Evolutionary conservation across 371 early-diverging fungal species (phyloP), one percentile per base, ranked within the genome.

Genomic region (Synchytrium microbalum): DNA sequence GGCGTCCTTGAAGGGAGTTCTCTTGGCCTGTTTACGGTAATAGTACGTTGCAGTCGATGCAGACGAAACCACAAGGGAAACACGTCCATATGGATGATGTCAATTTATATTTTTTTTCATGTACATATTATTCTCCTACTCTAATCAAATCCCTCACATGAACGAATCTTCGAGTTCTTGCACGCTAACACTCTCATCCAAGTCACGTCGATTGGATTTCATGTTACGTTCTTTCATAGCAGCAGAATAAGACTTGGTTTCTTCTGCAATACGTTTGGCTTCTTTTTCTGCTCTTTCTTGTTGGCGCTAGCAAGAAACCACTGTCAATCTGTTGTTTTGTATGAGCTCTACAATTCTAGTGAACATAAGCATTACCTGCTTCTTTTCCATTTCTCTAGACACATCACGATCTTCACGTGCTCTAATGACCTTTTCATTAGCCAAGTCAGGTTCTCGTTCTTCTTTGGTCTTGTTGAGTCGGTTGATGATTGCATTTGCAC

Each of bases 391-490:
- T 59, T 73, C 66, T 64, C 83, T 69, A 23, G 75, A 72, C 38
- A 68, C 71, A 32, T 68, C 74, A 58, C 87, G 74, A 54, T 76
- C 70, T 58, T 84, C 73, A 60, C 86, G 81, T 58, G 88, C 84
- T 58, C 84, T 70, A 28, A 83, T 82, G 24, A 85, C 64, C 76
- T 86, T 90, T 59, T 90, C 88, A 32, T 79, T 80, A 26, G 81
- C 73, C 59, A 92, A 73, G 66, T 96, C 95, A 24, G 89, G 89
- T 26, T 81, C 71, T 28, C 75, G 69, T 53, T 92, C 94, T 0
- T 74, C 73, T 63, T 88, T 90, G 1, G 98, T 94, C 77, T 94
- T 96, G 79, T 95, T 95, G 53, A 97, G 75, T 46, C 97, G 79
- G 69, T 95, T 95, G 58, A 96, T 83, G 24, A 93, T 87, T 28